Conservation (phyloP, 176 grass and related monocot genomes). For the Carex littledalei region DNA sequence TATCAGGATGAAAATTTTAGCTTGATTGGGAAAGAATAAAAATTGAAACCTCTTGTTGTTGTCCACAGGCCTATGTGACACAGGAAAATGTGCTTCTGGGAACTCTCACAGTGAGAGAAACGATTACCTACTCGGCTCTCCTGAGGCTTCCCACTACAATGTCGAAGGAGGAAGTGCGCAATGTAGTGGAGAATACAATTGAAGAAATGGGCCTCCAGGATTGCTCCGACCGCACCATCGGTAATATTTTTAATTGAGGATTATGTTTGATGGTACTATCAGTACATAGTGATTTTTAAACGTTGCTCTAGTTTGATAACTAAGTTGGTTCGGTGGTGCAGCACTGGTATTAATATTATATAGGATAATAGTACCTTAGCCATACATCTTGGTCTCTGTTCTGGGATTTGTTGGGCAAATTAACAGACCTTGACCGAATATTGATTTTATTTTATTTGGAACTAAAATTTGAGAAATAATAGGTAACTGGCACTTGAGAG, state of each 20-base stretch:
- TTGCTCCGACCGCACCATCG: conserved; percentile 57
- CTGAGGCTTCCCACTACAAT: conserved; percentile 60
- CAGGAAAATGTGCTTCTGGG: conserved; percentile 91
- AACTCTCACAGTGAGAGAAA: conserved; percentile 78
- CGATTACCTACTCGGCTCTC: conserved; percentile 73
- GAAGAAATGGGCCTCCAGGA: conserved; percentile 92
- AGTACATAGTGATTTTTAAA: background rate
- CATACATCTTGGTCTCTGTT: background rate
- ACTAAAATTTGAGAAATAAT: background rate
- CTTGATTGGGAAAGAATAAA: background rate
- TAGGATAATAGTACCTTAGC: background rate
- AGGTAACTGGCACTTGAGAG: conserved; percentile 78
- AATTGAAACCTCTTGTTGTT: background rate
- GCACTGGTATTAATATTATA: background rate
- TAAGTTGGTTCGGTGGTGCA: background rate
- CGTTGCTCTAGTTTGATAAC: background rate
- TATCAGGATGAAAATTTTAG: background rate
- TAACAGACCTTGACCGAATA: conserved; percentile 2
- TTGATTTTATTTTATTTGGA: background rate
- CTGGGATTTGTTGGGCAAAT: background rate
- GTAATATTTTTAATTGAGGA: conserved; percentile 13
- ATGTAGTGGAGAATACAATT: conserved; percentile 46
- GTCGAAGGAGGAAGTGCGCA: conserved; percentile 51
- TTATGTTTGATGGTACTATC: background rate
- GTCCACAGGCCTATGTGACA: conserved; percentile 75